Conservation (phyloP, 2,329 filamentous ascomycete species). For the Incumbomyces lentus region DNA sequence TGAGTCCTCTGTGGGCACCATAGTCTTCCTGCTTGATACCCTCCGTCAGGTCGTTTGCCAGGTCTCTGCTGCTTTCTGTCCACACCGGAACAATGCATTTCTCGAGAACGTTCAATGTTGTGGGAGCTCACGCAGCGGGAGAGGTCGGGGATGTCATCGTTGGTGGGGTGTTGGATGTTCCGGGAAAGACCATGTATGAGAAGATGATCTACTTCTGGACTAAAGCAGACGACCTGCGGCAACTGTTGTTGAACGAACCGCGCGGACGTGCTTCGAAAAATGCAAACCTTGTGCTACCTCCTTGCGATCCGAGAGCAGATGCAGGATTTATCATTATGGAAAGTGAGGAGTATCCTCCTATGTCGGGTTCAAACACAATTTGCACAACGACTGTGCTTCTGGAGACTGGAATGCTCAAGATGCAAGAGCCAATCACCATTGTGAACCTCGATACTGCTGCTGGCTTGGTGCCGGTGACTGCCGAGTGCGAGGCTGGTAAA, state of each 20-base stretch:
- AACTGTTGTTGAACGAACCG: conserved; percentile 38
- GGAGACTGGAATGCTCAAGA: conserved; percentile 39
- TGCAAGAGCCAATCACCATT: conserved; percentile 35
- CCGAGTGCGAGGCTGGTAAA: conserved; percentile 34
- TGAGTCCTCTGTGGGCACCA: no score
- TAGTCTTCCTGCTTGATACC: no score
- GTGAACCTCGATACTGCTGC: conserved; percentile 37
- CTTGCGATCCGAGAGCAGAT: conserved; percentile 36
- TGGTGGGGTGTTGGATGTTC: conserved; percentile 37
- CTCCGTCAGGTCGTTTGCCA: no score
- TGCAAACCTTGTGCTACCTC: conserved; percentile 33
- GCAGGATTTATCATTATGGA: conserved; percentile 39
- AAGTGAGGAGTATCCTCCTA: conserved; percentile 36
- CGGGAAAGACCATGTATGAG: conserved; percentile 37
- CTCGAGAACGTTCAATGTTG: conserved; percentile 5
- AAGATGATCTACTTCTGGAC: conserved; percentile 36
- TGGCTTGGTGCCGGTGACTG: conserved; percentile 32
- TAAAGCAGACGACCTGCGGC: conserved; percentile 32
- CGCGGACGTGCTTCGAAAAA: conserved; percentile 33
- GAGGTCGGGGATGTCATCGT: conserved; percentile 42
- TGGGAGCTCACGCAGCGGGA: conserved; percentile 20
- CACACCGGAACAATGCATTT: no score
- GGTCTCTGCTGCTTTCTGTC: no score
- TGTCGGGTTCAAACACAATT: conserved; percentile 39
- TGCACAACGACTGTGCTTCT: conserved; percentile 36